Base-by-base conservation (phyloP, 805 yeast species). In the Pichia membranifaciens region DNA sequence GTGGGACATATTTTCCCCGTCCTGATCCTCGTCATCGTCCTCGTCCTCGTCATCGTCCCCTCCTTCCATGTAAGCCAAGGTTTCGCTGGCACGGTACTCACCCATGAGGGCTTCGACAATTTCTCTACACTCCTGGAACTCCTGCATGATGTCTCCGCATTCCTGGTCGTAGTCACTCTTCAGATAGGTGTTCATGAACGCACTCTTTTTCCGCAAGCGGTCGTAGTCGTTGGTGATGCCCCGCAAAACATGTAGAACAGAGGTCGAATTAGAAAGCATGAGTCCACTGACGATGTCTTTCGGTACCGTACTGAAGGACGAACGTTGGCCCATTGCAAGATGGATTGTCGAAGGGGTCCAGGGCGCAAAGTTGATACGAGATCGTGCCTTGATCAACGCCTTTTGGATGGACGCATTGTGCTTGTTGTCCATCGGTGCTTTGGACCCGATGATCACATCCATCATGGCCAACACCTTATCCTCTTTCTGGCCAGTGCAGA, bases 281-380 rank as follows among this genome's bases (percentile, higher is more conserved):
- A 89, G 71, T 1, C 98, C 98, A 54, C 82, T 82, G 4, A 87
- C 79, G 12, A 73, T 65, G 45, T 73, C 70, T 31, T 73, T 43
- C 3, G 22, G 44, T 36, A 29, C 53, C 53, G 43, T 55, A 15
- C 68, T 54, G 54, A 71, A 84, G 5, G 89, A 83, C 9, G 96
- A 84, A 53, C 79, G 81, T 48, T 77, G 74, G 0, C 96, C 89
- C 41, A 81, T 70, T 7, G 91, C 89, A 0, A 89, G 70, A 58
- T 88, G 93, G 5, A 89, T 75, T 7, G 89, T 76, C 0, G 89
- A 77, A 0, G 93, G 81, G 0, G 88, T 78, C 89, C 96, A 86
- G 0, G 96, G 93, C 3, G 87, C 87, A 67, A 88, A 93, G 23
- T 76, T 72, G 1, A 88, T 72, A 46, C 91, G 65, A 44, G 78